phyloP scores from a whole-genome alignment of 2,329 filamentous ascomycete species.

The Stemphylium lycopersici region DNA sequence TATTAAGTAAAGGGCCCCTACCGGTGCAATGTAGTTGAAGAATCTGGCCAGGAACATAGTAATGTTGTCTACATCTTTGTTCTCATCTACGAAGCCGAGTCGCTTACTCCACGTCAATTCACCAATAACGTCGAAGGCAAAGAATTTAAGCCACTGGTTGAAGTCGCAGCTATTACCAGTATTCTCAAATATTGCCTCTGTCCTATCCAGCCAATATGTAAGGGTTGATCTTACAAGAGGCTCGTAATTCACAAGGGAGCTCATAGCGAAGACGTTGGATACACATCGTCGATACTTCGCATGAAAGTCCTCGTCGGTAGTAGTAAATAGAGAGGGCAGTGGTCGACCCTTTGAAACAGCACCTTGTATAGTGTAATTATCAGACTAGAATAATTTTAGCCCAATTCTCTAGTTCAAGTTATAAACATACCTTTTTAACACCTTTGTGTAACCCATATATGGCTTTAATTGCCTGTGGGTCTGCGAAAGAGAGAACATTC shows the following conservation, averaged over 20 bases:
- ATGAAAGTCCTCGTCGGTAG: conserved; percentile 76
- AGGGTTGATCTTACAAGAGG: conserved; percentile 79
- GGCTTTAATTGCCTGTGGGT: conserved; percentile 72
- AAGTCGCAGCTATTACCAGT: conserved; percentile 64
- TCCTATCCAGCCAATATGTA: conserved; percentile 68
- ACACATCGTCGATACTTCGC: conserved; percentile 76
- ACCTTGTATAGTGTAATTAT: conserved; percentile 82
- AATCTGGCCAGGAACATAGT: conserved; percentile 67
- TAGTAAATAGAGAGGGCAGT: conserved; percentile 77
- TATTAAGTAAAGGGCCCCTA: no score
- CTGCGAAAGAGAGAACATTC: conserved; percentile 70
- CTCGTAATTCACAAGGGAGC: conserved; percentile 76
- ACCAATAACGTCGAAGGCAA: conserved; percentile 81
- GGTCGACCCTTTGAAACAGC: conserved; percentile 71
- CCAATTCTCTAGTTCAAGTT: no score
- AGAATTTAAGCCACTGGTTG: conserved; percentile 76
- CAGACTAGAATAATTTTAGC: conserved; percentile 60
- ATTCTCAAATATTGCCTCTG: conserved; percentile 50
- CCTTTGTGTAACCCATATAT: conserved; percentile 87
- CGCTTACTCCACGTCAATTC: conserved; percentile 78
- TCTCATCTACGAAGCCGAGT: conserved; percentile 75
- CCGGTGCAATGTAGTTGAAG: conserved; percentile 74
- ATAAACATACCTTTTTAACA: conserved; percentile 78
- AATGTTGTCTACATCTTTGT: conserved; percentile 77
- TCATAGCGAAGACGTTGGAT: conserved; percentile 79